A percentile compares a stretch with the other conserved stretches of the same genome.
Conservation (phyloP, 139 green algal species). For the Tetradesmus obliquus region DNA sequence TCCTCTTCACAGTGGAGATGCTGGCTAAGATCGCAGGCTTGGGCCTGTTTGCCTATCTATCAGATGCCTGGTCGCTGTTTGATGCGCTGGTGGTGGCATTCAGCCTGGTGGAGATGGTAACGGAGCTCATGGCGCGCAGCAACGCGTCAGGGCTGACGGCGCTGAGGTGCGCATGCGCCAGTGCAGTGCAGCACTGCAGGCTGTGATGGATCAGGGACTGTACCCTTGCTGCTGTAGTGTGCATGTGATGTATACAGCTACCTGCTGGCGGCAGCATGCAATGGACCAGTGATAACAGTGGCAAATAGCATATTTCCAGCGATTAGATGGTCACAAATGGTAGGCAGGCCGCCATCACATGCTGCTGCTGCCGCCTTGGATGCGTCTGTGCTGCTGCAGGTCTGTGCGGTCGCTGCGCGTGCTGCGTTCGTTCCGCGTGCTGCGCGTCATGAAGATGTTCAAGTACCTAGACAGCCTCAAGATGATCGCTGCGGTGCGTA, state of each 20-base stretch:
- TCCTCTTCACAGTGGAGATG: constrained; percentile 77
- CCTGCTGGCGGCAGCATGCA: no score
- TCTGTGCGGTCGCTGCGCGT: constrained; percentile 63
- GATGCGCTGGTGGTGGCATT: constrained; percentile 73
- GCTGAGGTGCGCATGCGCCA: constrained; percentile 37
- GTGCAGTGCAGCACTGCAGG: background rate
- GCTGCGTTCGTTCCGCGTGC: constrained; percentile 77
- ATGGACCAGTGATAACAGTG: no score
- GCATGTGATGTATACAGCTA: no score
- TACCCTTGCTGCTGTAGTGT: no score
- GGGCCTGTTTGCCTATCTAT: constrained; percentile 68
- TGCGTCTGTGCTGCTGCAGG: constrained; percentile 29
- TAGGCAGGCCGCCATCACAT: background rate
- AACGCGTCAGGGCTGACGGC: constrained; percentile 44
- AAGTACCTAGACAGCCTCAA: constrained; percentile 75
- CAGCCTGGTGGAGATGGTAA: constrained; percentile 48
- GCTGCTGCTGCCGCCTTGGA: background rate
- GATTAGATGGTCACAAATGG: no score
- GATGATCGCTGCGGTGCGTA: constrained; percentile 70
- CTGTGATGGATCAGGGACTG: background rate
- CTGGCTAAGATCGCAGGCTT: constrained; percentile 74
- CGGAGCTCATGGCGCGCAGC: constrained; percentile 55
- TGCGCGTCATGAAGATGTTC: constrained; percentile 83
- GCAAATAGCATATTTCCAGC: no score
- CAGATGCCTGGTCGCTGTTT: constrained; percentile 84